Percentiles rank a stretch among this genome's conserved stretches.
phyloP scores from a whole-genome alignment of 345 rosid genomes.

The Eucalyptus leucophloia region DNA sequence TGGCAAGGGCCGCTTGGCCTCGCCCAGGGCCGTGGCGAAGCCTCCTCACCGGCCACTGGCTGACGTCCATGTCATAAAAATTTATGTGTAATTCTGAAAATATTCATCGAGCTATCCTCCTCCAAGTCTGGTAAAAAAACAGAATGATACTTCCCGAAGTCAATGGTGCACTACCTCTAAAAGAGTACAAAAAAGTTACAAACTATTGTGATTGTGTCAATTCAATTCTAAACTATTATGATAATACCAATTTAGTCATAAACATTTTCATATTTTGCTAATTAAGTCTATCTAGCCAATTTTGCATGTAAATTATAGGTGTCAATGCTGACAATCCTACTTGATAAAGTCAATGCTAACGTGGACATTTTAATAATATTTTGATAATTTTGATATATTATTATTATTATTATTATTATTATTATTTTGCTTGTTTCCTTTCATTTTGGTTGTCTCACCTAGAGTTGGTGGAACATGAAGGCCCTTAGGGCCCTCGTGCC shows the following conservation, averaged over 20 bases:
- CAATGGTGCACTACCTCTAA: background rate
- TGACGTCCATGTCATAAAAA: no score
- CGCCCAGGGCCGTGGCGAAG: no score
- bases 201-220: background rate
- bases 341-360: rapidly evolving
- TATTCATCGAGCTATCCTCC: background rate
- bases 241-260: background rate
- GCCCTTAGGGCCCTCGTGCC: rapidly evolving
- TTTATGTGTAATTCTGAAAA: background rate
- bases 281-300: background rate
- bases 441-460: background rate
- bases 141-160: background rate
- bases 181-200: background rate
- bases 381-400: rapidly evolving
- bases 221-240: background rate
- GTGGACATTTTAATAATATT: no score
- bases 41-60: no score
- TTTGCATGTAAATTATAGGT: background rate
- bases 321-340: background rate
- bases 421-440: no score
- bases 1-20: no score
- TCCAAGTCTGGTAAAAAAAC: background rate
- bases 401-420: no score
- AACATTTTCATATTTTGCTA: background rate
- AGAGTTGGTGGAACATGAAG: no score